These are phyloP conservation scores for Chlorokybus atmophyticus DNA, from an alignment of 139 green algal genomes.

Conservation along the genomic window DNA sequence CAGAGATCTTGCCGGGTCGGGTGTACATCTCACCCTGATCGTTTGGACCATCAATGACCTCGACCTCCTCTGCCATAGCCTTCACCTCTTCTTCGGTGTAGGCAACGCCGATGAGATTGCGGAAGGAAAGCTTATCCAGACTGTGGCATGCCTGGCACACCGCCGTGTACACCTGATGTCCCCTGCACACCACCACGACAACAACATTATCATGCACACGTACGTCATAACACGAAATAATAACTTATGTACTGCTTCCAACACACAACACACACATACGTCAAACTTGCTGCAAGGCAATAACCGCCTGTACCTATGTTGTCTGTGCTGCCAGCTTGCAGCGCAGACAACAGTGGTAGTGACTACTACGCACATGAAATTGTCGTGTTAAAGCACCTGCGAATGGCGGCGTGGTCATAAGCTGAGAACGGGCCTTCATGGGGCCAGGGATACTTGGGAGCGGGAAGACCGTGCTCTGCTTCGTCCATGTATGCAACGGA, in stretches of 20 bases:
- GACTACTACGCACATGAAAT: no score
- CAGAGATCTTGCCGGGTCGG: conserved; percentile 70
- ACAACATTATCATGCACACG: neutral
- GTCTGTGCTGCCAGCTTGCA: no score
- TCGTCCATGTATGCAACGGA: conserved; percentile 62
- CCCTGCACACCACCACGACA: conserved; percentile 58
- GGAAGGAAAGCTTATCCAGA: conserved; percentile 81
- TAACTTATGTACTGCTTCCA: neutral
- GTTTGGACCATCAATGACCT: conserved; percentile 87
- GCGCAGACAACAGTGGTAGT: no score
- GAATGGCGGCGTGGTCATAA: conserved; percentile 93
- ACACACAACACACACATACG: neutral
- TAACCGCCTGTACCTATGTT: no score
- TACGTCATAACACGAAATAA: neutral
- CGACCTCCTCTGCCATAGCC: conserved; percentile 73
- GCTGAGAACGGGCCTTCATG: conserved; percentile 78
- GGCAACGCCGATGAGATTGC: conserved; percentile 83
- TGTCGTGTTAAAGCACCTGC: no score
- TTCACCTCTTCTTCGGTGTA: conserved; percentile 99
- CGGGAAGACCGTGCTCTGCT: conserved; percentile 80
- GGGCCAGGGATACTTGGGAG: conserved; percentile 72
- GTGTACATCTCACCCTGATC: conserved; percentile 96
- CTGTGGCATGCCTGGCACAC: conserved; percentile 96
- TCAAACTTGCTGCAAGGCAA: neutral
- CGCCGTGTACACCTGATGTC: conserved; percentile 70